Base-by-base conservation (phyloP, 2,329 filamentous ascomycete genomes). In the Corynespora cassiicola region DNA sequence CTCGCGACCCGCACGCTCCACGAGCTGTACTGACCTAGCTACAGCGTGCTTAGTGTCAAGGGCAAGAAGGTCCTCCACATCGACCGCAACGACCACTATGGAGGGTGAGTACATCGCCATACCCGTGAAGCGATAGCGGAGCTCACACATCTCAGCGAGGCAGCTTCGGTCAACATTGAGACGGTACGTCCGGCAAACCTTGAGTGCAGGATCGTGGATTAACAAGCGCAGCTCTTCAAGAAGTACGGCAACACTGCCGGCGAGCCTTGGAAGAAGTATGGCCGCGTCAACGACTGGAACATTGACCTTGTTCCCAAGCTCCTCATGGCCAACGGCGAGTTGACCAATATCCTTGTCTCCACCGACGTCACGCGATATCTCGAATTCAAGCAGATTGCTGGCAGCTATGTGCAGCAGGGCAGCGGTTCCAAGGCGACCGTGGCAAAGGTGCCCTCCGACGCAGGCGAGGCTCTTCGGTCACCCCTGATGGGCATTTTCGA, bases 41-140 rank as follows among this genome's bases (percentile, higher is more conserved):
- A 53, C 62, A 90, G 91, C 74, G 91, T 99, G 47, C 78, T 97
- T 69, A 96, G 90, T 77, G 92, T 97, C 64, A 96, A 97, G 80
- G 92, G 92, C 72, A 92, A 95, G 81, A 97, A 97, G 79, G 94
- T 99, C 66, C 82, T 99, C 54, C 94, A 99, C 78, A 96, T 99
- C 71, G 94, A 97, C 76, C 87, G 91, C 69, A 97, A 97, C 71
- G 90, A 95, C 71, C 91, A 97, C 78, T 97, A 96, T 68, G 94
- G 94, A 81, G 94, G 90, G 91, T 95, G 77, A 64, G 87, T 79
- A n/a, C 45, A 24, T 39, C 18, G 20, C 41, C 31, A 43, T 37
- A 23, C 37, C 29, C 28, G 44, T 45, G 42, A 23, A 23, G 32
- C 32, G 18, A 37, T 26, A 23, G 14, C 20, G 26, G 36, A 43